Base-by-base conservation (phyloP, 2,329 filamentous ascomycete genomes). In the Verticillium longisporum region DNA sequence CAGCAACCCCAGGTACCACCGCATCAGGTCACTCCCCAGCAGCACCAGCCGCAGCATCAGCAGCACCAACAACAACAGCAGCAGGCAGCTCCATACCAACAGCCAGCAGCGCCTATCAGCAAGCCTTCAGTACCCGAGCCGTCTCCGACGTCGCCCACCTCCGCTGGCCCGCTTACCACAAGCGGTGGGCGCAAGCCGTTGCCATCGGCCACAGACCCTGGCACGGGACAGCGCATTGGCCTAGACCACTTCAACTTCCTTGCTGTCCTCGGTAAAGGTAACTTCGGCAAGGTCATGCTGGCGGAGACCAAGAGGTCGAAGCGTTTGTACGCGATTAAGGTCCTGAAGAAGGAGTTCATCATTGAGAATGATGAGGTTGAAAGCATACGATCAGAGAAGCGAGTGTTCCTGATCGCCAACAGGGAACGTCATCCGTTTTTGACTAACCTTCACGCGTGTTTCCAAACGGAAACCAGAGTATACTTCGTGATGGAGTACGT, bases 401-500 rank as follows among this genome's bases (percentile, higher is more conserved):
- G 95, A 65, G 96, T 99, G 15, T 97, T 98, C 79, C 75, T 99
- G 73, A 90, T 99, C 72, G 95, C 95, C 37, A 99, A 99, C 79
- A 92, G 96, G 74, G 95, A 98, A 73, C 88, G 91, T 14, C 95
- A 99, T 72, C 95, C 96, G 0, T 99, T 99, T 85, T 77, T 99
- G 67, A 88, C 96, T 57, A 99, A 90, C 72, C 79, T 99, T 45
- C 95, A 99, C 73, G 95, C 95, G 60, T 99, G 95, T 79, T 99
- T 99, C 84, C 95, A 99, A 78, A 99, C 95, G 0, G 95, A 99
- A 75, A 99, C 95, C 6, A 84, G 95, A 68, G 93, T 99, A 26
- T 99, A 99, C 79, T 99, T 99, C 72, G 95, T 99, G 66, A 98
- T 98, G 94, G 95, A 99, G 78, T 99, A 99, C 74, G 92, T 99